Conservation (phyloP, 169 alveolate species). For the Eimeria sp. region DNA sequence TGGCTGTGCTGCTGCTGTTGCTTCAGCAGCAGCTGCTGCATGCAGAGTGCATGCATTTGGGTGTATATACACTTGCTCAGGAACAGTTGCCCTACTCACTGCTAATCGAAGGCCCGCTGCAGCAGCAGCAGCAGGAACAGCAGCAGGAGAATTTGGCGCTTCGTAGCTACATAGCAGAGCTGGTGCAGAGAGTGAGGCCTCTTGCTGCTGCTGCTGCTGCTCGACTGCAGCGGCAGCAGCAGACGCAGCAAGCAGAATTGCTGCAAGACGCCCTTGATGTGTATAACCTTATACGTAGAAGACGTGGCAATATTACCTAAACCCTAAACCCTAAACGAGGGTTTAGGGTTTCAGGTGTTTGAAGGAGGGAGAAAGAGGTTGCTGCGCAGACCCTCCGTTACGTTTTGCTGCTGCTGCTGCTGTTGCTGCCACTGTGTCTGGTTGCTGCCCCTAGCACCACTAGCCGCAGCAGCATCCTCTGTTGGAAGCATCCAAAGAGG, state of each 20-base stretch:
- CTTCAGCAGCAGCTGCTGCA: constrained; percentile 42
- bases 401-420: not conserved
- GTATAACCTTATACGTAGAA: not conserved
- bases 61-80: constrained; percentile 1
- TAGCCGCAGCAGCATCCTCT: not conserved
- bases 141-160: constrained; percentile 18
- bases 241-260: constrained; percentile 28
- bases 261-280: constrained; percentile 45
- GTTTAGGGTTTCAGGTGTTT: constrained; percentile 5
- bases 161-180: not conserved
- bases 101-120: constrained; percentile 41
- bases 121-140: constrained; percentile 62
- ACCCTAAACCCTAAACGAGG: not conserved
- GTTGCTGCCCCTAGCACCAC: not conserved
- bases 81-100: constrained; percentile 8
- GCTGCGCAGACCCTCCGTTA: not conserved
- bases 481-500: not conserved
- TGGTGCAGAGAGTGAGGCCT: constrained; percentile 26
- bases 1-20: not conserved
- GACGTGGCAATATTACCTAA: constrained; percentile 19
- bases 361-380: not conserved
- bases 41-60: constrained; percentile 32
- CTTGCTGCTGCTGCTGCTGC: constrained; percentile 68
- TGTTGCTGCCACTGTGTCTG: not conserved
- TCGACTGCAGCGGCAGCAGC: constrained; percentile 58